phyloP scores from a whole-genome alignment of 169 alveolate species.

The Eimeria tenella region DNA sequence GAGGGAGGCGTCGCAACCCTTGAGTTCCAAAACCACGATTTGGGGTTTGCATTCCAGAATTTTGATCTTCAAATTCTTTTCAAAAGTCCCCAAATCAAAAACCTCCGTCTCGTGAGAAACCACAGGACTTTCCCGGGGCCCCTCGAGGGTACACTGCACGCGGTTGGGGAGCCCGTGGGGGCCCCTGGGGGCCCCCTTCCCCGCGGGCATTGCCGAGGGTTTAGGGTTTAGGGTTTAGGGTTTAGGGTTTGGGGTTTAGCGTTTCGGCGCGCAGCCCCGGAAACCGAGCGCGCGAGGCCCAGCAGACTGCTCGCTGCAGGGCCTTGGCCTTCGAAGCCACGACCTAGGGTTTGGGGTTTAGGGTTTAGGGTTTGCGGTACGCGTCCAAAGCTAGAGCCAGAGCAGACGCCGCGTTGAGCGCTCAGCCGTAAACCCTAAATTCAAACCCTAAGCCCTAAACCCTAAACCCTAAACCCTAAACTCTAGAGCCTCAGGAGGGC shows the following conservation, averaged over 20 bases:
- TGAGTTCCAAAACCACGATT: constrained; percentile 82
- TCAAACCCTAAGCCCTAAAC: constrained; percentile 1
- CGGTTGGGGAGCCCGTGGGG: background rate
- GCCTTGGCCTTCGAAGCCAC: no score
- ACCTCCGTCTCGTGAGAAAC: background rate
- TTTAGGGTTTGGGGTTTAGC: background rate
- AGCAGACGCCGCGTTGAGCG: background rate
- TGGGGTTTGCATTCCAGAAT: background rate
- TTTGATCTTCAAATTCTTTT: background rate
- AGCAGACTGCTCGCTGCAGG: no score
- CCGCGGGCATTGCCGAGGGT: background rate
- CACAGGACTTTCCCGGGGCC: background rate
- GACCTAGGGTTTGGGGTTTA: background rate
- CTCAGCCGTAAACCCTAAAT: constrained; percentile 7
- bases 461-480: constrained; percentile 27
- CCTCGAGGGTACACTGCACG: background rate
- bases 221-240: background rate
- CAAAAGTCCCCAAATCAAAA: constrained; percentile 8
- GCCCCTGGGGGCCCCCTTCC: background rate
- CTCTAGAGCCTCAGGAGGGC: background rate
- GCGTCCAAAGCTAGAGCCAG: background rate
- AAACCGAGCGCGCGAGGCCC: background rate
- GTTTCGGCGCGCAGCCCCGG: background rate
- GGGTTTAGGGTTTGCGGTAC: background rate
- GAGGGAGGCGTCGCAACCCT: constrained; percentile 91